Conservation (phyloP, 495 filamentous ascomycete species). For the Neurospora hispaniola region DNA sequence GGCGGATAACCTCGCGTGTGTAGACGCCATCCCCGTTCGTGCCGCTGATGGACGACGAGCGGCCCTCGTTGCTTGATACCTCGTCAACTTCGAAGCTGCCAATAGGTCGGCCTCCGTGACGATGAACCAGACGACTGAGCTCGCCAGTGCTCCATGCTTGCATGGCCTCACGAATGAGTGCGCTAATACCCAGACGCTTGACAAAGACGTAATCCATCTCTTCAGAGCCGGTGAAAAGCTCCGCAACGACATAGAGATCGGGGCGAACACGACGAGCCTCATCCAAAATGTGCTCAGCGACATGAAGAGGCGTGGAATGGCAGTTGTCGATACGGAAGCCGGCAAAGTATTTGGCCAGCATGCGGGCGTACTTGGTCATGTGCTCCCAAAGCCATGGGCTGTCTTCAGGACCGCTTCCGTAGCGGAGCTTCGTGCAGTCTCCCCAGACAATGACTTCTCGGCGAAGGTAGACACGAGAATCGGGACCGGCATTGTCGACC, state of each 20-base stretch:
- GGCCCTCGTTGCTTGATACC: slow-evolving; percentile 28
- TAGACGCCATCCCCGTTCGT: slow-evolving; percentile 10
- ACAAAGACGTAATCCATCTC: slow-evolving; percentile 94
- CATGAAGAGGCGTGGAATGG: slow-evolving; percentile 88
- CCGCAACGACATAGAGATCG: slow-evolving; percentile 83
- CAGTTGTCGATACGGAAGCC: slow-evolving; percentile 98
- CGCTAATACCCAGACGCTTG: slow-evolving; percentile 78
- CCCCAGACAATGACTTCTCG: slow-evolving; percentile 97
- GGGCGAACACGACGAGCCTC: slow-evolving; percentile 81
- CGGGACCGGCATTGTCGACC: slow-evolving; percentile 82
- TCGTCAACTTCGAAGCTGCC: slow-evolving; percentile 88
- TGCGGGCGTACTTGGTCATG: slow-evolving; percentile 83
- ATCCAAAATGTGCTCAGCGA: slow-evolving; percentile 90
- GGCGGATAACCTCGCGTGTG: slow-evolving; percentile 50
- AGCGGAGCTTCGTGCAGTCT: slow-evolving; percentile 95
- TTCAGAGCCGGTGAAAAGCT: slow-evolving; percentile 94
- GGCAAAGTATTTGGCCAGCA: slow-evolving; percentile 91
- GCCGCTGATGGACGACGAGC: slow-evolving; percentile 17
- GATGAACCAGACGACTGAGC: slow-evolving; percentile 82
- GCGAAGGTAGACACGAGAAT: slow-evolving; percentile 81
- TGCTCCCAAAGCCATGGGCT: slow-evolving; percentile 92
- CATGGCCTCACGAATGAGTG: slow-evolving; percentile 94
- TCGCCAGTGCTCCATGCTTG: slow-evolving; percentile 94
- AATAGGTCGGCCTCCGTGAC: slow-evolving; percentile 87
- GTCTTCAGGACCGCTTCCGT: slow-evolving; percentile 69